These are phyloP conservation scores for Gynochthodes officinalis DNA, from an alignment of 257 asterid species.

Conservation along the genomic window DNA sequence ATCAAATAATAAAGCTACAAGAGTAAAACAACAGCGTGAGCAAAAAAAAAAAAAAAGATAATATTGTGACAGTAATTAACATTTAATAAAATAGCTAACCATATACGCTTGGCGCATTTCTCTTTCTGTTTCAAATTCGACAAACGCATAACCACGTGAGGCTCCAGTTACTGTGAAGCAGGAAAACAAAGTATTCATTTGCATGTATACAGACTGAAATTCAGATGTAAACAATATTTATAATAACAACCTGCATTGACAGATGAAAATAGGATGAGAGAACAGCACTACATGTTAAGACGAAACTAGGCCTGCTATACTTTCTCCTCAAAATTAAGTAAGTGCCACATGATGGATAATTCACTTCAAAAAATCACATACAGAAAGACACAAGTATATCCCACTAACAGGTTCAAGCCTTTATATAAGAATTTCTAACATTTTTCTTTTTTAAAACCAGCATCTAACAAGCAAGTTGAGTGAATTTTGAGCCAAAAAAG, in stretches of 20 bases:
- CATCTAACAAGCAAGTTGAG: not conserved
- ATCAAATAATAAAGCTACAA: not conserved
- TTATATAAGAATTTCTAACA: too few species aligned
- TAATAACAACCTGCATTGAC: not conserved
- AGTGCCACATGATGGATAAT: not conserved
- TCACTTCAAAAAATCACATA: not conserved
- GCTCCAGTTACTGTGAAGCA: constrained; percentile 81
- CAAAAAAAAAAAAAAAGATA: not conserved
- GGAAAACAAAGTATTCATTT: not conserved
- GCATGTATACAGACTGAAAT: not conserved
- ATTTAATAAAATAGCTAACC: constrained; percentile 34
- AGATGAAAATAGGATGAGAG: not conserved
- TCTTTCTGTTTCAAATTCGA: constrained; percentile 81
- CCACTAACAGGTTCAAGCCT: not conserved
- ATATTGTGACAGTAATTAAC: not conserved
- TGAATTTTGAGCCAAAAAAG: not conserved
- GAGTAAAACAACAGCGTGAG: not conserved
- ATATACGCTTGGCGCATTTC: constrained; percentile 88
- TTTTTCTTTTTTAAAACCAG: not conserved
- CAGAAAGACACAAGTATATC: not conserved
- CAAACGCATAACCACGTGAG: constrained; percentile 90
- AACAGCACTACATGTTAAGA: too few species aligned
- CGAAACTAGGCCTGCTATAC: not conserved
- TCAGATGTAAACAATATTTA: not conserved
- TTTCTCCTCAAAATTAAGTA: not conserved